A percentile compares a stretch with the other conserved stretches of the same genome.
These are phyloP conservation scores for Boletus speciosus DNA, from an alignment of 768 basidiomycete genomes.

Conservation along the genomic window DNA sequence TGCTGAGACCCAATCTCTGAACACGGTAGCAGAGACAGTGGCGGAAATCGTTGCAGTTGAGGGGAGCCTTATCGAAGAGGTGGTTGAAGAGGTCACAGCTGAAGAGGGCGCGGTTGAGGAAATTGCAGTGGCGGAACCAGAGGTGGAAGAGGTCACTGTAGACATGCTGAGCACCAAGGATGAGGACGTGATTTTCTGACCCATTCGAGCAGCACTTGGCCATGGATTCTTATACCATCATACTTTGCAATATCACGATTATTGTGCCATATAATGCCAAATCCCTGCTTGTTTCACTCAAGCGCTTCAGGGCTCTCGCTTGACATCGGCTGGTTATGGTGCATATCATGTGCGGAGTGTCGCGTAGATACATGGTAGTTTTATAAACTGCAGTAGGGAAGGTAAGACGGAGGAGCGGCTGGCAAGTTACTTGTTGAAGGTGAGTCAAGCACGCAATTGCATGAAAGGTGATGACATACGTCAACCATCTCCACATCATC, in stretches of 20 bases:
- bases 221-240: slow-evolving; percentile 12
- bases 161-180: slow-evolving; percentile 86
- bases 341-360: slow-evolving; percentile 51
- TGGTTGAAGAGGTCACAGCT: slow-evolving; percentile 28
- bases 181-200: slow-evolving; percentile 88
- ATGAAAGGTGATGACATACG: slow-evolving; percentile 44
- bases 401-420: slow-evolving; percentile 3
- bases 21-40: background rate
- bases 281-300: slow-evolving; percentile 7
- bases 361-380: slow-evolving; percentile 69
- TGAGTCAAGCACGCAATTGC: slow-evolving; percentile 11
- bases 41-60: slow-evolving; percentile 5
- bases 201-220: background rate
- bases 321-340: slow-evolving; percentile 35
- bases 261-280: slow-evolving; percentile 12
- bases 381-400: slow-evolving; percentile 34
- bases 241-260: slow-evolving; percentile 1
- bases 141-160: slow-evolving; percentile 33
- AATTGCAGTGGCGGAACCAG: slow-evolving; percentile 10
- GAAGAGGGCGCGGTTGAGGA: slow-evolving; percentile 30
- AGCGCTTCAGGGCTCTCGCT: background rate
- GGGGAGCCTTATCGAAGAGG: slow-evolving; percentile 9
- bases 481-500: slow-evolving; percentile 80
- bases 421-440: slow-evolving; percentile 22
- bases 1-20: slow-evolving; percentile 4